A percentile compares a stretch with the other conserved stretches of the same genome.
phyloP scores from a whole-genome alignment of 768 basidiomycete genomes.

The Phlegmacium glaucopus region DNA sequence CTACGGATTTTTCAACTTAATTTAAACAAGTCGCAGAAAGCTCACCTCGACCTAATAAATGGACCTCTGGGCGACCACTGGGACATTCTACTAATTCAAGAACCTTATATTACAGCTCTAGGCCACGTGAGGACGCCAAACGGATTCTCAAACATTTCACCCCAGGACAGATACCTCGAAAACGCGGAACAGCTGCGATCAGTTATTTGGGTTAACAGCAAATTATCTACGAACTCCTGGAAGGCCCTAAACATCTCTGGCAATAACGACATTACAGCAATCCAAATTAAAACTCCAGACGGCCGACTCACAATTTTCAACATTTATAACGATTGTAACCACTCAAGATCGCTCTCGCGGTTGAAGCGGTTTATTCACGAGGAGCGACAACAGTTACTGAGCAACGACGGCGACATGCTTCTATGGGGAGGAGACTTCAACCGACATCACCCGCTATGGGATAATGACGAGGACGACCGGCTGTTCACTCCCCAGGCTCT shows the following conservation, averaged over 20 bases:
- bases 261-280: slow-evolving; percentile 17
- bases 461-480: too few relatives aligned
- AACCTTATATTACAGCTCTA: slow-evolving; percentile 29
- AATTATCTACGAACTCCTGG: slow-evolving; percentile 14
- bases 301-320: slow-evolving; percentile 18
- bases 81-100: slow-evolving; percentile 36
- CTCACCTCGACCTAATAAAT: slow-evolving; percentile 13
- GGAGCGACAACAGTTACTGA: neutral
- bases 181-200: slow-evolving; percentile 6
- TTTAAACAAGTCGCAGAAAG: slow-evolving; percentile 10
- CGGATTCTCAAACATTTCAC: slow-evolving; percentile 10
- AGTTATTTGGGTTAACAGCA: slow-evolving; percentile 9
- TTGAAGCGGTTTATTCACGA: too few relatives aligned
- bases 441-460: too few relatives aligned
- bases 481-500: too few relatives aligned
- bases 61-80: slow-evolving; percentile 8
- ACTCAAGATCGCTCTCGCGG: slow-evolving; percentile 9
- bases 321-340: slow-evolving; percentile 17
- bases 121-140: slow-evolving; percentile 11
- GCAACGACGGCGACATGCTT: slow-evolving; percentile 1
- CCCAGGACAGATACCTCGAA: slow-evolving; percentile 1
- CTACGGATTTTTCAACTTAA: slow-evolving; percentile 15
- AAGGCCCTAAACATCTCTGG: slow-evolving; percentile 13
- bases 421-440: too few relatives aligned
- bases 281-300: slow-evolving; percentile 9